A percentile compares a stretch with the other conserved stretches of the same genome.
phyloP scores from a whole-genome alignment of 441 rosid genomes.

The Daphne laureola region DNA sequence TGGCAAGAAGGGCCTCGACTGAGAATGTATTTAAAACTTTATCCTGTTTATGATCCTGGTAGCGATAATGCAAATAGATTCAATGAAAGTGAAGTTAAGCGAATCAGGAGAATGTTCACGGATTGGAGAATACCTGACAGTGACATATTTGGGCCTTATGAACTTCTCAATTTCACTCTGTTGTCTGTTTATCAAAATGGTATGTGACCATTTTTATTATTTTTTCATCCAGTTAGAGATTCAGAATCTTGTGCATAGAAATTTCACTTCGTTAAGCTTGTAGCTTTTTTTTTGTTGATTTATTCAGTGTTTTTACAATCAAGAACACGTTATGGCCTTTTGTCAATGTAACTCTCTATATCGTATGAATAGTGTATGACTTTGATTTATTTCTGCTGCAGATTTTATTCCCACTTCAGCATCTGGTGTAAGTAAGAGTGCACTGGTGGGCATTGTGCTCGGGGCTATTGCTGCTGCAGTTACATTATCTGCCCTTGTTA shows the following conservation, averaged over 20 bases:
- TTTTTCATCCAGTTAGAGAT: too few relatives aligned
- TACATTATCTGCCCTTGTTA: constrained; percentile 56
- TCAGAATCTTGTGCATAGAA: too few relatives aligned
- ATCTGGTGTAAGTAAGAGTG: constrained; percentile 55
- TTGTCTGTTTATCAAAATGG: constrained; percentile 55
- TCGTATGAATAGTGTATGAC: constrained; percentile 3
- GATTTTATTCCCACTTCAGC: constrained; percentile 22
- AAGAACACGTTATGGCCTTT: not conserved
- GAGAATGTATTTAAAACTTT: constrained; percentile 57
- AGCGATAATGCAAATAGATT: constrained; percentile 31
- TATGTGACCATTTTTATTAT: constrained; percentile 23
- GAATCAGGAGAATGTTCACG: constrained; percentile 57
- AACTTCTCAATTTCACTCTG: constrained; percentile 64
- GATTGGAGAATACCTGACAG: constrained; percentile 64
- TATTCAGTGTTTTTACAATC: too few relatives aligned
- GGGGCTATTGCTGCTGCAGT: constrained; percentile 76
- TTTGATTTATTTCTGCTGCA: constrained; percentile 22
- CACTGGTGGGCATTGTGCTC: constrained; percentile 53
- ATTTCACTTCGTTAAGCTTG: too few relatives aligned
- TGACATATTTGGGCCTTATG: constrained; percentile 87
- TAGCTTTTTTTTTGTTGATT: too few relatives aligned
- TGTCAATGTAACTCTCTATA: too few relatives aligned
- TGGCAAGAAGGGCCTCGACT: constrained; percentile 87
- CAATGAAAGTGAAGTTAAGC: constrained; percentile 51
- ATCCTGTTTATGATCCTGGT: constrained; percentile 41